Evolutionary conservation across 139 green algal species (phyloP).

Genomic region (Pseudopediastrum boryanum): DNA sequence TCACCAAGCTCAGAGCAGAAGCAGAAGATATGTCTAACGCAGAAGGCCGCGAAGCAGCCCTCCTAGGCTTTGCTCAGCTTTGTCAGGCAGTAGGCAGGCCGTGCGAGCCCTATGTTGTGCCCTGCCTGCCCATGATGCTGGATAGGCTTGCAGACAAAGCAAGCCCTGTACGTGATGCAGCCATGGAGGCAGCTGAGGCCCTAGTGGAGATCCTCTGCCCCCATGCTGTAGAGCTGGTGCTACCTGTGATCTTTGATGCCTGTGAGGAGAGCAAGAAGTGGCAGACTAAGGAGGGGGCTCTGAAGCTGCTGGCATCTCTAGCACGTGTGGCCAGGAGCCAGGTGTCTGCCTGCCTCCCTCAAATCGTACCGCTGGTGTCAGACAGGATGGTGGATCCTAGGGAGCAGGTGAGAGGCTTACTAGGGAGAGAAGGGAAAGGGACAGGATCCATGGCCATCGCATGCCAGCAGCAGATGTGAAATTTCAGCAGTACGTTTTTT

Average conservation of each 20-base stretch:
- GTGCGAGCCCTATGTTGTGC: conserved; percentile 75
- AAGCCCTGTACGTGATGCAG: conserved; percentile 57
- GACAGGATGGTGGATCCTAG: conserved; percentile 50
- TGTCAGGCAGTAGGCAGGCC: conserved; percentile 39
- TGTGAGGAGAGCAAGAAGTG: conserved; percentile 42
- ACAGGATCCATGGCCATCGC: too few species aligned
- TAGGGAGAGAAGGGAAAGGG: too few species aligned
- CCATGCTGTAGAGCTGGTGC: conserved; percentile 31
- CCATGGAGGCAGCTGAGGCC: conserved; percentile 29
- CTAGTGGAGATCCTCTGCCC: conserved; percentile 31
- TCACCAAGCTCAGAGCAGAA: conserved; percentile 25
- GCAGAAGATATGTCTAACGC: conserved; percentile 16
- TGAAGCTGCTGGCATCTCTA: conserved; percentile 53
- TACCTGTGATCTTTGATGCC: conserved; percentile 32
- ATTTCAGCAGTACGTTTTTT: too few species aligned
- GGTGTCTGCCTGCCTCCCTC: conserved; percentile 62
- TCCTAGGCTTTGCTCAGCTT: conserved; percentile 50
- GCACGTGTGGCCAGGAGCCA: conserved; percentile 40
- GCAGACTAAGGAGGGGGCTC: conserved; percentile 61
- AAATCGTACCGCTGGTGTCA: conserved; percentile 69
- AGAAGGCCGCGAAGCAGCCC: conserved; percentile 48
- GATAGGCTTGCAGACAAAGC: conserved; percentile 76
- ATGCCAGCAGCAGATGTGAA: too few species aligned
- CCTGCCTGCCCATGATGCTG: conserved; percentile 66
- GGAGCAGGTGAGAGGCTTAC: conserved; percentile 50